Conservation (phyloP, 208 protist genomes). For the Wallacemonas sp. region DNA sequence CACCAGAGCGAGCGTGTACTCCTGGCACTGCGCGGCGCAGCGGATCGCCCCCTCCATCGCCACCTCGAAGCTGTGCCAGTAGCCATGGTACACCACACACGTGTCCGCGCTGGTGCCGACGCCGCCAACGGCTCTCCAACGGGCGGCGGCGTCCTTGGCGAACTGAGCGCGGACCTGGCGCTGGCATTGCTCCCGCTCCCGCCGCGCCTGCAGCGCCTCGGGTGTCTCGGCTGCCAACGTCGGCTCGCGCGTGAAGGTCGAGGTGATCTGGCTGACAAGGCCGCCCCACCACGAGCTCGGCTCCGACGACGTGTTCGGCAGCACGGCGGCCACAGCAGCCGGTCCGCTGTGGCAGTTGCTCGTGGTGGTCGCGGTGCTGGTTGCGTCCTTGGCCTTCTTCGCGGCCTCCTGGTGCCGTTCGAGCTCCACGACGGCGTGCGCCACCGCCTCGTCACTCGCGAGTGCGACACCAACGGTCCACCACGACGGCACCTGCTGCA, state of each 20-base stretch:
- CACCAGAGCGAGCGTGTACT: conserved; percentile 1
- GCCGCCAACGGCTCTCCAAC: not conserved
- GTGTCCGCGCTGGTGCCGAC: not conserved
- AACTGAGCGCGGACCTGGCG: not conserved
- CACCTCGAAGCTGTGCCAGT: not conserved
- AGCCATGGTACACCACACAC: not conserved
- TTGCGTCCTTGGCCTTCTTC: not conserved
- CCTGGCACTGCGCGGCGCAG: conserved; percentile 1
- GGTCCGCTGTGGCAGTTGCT: no score
- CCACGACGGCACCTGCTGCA: conserved; percentile 7
- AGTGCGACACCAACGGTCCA: not conserved
- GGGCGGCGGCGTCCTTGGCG: not conserved
- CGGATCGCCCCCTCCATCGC: conserved; percentile 1
- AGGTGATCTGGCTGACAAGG: conserved; percentile 2
- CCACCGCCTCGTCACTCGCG: not conserved
- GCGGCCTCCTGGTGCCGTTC: not conserved
- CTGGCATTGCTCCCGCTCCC: not conserved
- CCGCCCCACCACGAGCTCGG: conserved; percentile 7
- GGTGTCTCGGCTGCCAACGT: not conserved
- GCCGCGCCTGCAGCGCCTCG: not conserved
- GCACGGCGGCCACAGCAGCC: not conserved
- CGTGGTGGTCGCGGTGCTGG: not conserved
- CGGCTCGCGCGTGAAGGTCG: conserved; percentile 12
- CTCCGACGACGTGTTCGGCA: not conserved
- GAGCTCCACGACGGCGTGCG: not conserved